These are phyloP conservation scores for Vaccinium macrocarpon DNA, from an alignment of 148 eudicot genomes.

Conservation along the genomic window DNA sequence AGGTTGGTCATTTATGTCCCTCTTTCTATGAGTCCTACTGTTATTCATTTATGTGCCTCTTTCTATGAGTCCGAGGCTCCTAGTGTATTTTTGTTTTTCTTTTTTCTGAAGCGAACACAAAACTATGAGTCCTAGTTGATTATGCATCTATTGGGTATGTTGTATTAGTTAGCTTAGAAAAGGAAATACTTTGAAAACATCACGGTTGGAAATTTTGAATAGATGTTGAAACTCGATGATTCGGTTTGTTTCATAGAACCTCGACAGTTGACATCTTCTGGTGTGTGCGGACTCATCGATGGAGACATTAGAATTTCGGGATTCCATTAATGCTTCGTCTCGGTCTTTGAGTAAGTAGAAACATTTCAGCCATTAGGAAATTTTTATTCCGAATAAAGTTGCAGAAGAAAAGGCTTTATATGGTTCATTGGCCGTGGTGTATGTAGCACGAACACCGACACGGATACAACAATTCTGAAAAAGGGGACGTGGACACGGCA, in stretches of 20 bases:
- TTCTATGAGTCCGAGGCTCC: no score
- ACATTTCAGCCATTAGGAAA: not conserved
- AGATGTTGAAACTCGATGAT: not conserved
- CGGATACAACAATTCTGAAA: no score
- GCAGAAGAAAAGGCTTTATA: not conserved
- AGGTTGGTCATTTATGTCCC: slow-evolving; percentile 35
- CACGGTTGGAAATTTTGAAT: not conserved
- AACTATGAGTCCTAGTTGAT: not conserved
- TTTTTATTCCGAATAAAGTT: not conserved
- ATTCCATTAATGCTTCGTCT: not conserved
- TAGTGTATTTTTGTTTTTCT: no score
- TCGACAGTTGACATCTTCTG: not conserved
- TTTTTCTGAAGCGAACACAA: no score
- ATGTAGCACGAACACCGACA: no score
- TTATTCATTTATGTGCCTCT: not conserved
- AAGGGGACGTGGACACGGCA: no score
- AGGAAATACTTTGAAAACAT: not conserved
- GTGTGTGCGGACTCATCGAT: not conserved
- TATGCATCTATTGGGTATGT: not conserved
- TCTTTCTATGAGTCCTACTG: not conserved
- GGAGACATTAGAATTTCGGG: not conserved
- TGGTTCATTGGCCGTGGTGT: not conserved
- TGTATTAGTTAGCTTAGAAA: not conserved
- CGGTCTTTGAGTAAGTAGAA: not conserved
- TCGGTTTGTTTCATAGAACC: not conserved